Evolutionary conservation across 192 early-diverging fungal genomes (phyloP), one percentile per base, ranked within the genome.

Genomic region (Rhizoclosmatium globosum): DNA sequence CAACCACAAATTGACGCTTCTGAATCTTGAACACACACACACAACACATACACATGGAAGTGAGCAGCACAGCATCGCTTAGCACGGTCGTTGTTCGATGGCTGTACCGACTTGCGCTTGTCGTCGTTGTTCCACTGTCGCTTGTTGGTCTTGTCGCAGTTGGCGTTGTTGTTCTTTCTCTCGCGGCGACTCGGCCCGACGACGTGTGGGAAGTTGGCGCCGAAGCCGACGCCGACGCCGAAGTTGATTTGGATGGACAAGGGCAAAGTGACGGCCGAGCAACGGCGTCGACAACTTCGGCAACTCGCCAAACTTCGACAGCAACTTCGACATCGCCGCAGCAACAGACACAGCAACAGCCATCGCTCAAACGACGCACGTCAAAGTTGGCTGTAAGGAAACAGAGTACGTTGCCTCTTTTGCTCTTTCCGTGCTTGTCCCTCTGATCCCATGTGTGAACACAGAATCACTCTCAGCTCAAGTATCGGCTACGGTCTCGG

Each of bases 401-500:
- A 21, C 21, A 68, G 44, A 47, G 42, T 47, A 41, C 6, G 66
- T 21, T 19, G 6, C 4, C 4, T 42, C 17, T 11, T 68, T 31
- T 7, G 4, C 44, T 43, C 19, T 45, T 45, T 0, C 21, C 44
- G 21, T 13, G 9, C 11, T 4, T 41, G 39, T 6, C 7, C 4
- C 21, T 7, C 21, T 42, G 13, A 19, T 19, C 47, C 17, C 31
- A 31, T 31, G 31, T n/a, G 4, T 41, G 17, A 43, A 43, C 9
- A 43, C 44, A 68, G 43, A 47, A 17, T 43, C 66, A 11, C 9
- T 45, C 38, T 6, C 66, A 39, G 42, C 66, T 4, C 66, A 45
- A 39, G 60, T 74, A 17, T 62, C 72, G 19, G 44, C 56, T n/a
- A 19, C 71, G 9, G 74, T 82, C 21, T 62, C 77, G 4, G 64